These are phyloP conservation scores for Colletotrichum sp. DNA, from an alignment of 2,329 filamentous ascomycete species.

Conservation along the genomic window DNA sequence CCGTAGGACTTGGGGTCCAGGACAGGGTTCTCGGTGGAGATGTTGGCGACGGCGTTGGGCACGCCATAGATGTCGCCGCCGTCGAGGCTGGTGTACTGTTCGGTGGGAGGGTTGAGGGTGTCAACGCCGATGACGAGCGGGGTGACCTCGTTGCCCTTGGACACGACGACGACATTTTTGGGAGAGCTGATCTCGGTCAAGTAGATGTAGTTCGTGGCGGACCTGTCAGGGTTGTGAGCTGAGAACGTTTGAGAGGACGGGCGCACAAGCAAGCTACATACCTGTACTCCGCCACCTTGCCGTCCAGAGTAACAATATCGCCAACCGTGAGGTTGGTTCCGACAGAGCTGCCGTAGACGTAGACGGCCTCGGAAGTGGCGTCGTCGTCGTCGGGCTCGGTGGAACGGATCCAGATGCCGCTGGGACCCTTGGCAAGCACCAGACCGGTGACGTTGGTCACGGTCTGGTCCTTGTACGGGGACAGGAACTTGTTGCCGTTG, in stretches of 20 bases:
- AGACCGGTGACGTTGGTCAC: slow-evolving; percentile 67
- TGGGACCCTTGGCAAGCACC: slow-evolving; percentile 66
- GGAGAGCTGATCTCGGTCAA: slow-evolving; percentile 68
- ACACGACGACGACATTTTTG: slow-evolving; percentile 56
- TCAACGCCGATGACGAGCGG: slow-evolving; percentile 67
- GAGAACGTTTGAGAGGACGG: not conserved
- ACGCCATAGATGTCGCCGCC: slow-evolving; percentile 68
- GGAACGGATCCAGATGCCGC: slow-evolving; percentile 70
- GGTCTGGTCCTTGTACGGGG: slow-evolving; percentile 59
- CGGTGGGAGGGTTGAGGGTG: slow-evolving; percentile 61
- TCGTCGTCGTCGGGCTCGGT: slow-evolving; percentile 59
- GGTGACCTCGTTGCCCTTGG: slow-evolving; percentile 56
- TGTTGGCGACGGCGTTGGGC: slow-evolving; percentile 64
- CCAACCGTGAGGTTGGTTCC: slow-evolving; percentile 62
- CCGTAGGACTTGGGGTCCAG: slow-evolving; percentile 68
- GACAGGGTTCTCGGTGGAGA: slow-evolving; percentile 65
- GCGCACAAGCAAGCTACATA: slow-evolving; percentile 34
- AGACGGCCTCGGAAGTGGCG: slow-evolving; percentile 68
- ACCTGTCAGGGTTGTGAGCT: slow-evolving; percentile 39
- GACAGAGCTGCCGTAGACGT: slow-evolving; percentile 63
- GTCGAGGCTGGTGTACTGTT: slow-evolving; percentile 67
- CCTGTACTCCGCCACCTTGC: slow-evolving; percentile 61
- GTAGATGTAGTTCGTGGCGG: slow-evolving; percentile 61
- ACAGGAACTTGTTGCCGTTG: slow-evolving; percentile 70
- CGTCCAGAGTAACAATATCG: slow-evolving; percentile 66